Evolutionary conservation across 768 basidiomycete genomes (phyloP).

Genomic region (Leccinum broughii): DNA sequence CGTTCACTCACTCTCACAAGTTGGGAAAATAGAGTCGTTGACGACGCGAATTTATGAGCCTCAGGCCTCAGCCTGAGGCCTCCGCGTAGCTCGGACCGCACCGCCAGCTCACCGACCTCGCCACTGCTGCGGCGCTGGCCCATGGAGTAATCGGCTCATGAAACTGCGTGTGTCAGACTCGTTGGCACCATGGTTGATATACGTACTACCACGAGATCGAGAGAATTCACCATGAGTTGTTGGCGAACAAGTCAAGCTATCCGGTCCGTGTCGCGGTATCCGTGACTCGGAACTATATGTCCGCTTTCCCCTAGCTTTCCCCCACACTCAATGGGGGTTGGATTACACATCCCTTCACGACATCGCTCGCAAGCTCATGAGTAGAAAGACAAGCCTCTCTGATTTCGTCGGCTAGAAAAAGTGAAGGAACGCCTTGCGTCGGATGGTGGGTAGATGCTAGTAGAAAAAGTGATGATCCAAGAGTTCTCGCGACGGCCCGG

Average conservation of each 20-base stretch:
- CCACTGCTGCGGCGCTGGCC: not conserved
- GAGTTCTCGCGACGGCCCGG: not conserved
- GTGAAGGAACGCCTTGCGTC: not conserved
- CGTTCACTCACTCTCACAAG: not conserved
- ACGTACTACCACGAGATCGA: no score
- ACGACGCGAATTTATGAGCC: not conserved
- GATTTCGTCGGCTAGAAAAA: not conserved
- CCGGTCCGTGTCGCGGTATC: no score
- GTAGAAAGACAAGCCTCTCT: not conserved
- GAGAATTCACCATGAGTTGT: no score
- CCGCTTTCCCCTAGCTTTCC: no score
- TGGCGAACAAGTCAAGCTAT: no score
- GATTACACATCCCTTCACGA: not conserved
- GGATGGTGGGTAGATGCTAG: constrained; percentile 15
- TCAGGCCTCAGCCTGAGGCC: no score
- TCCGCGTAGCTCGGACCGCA: not conserved
- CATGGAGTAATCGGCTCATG: no score
- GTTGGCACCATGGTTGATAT: no score
- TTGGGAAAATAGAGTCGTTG: not conserved
- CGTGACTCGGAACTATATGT: no score
- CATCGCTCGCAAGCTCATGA: not conserved
- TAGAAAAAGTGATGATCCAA: constrained; percentile 21
- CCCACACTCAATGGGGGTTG: not conserved
- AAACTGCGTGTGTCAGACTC: no score
- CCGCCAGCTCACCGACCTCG: not conserved